Percentiles rank a stretch among this genome's conserved stretches.
These are phyloP conservation scores for Solanum hybrid DNA, from an alignment of 305 asterid species.

Conservation along the genomic window DNA sequence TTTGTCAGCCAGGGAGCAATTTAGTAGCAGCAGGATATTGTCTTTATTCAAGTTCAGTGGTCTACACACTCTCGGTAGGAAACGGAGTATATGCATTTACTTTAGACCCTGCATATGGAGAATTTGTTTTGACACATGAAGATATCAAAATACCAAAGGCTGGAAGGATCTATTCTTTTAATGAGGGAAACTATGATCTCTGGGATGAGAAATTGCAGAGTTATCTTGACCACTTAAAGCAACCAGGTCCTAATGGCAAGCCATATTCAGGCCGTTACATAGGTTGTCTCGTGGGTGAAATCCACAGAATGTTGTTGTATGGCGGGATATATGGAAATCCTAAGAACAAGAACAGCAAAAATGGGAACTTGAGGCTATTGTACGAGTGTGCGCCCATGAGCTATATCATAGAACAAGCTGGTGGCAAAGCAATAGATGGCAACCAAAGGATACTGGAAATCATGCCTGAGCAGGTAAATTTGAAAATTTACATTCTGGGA, in stretches of 20 bases:
- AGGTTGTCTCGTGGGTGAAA: slow-evolving; percentile 86
- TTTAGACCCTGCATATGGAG: slow-evolving; percentile 57
- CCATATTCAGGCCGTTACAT: slow-evolving; percentile 69
- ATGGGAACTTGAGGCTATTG: slow-evolving; percentile 59
- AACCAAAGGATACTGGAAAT: slow-evolving; percentile 52
- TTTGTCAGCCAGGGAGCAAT: slow-evolving; percentile 82
- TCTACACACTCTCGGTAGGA: slow-evolving; percentile 64
- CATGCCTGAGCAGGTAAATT: slow-evolving; percentile 51
- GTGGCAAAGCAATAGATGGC: slow-evolving; percentile 75
- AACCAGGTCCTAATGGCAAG: slow-evolving; percentile 70
- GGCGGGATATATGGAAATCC: slow-evolving; percentile 87
- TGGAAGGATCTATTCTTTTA: slow-evolving; percentile 60
- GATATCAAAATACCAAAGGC: slow-evolving; percentile 58
- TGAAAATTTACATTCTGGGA: not conserved
- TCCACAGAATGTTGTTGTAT: slow-evolving; percentile 59
- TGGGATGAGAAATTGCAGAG: slow-evolving; percentile 64
- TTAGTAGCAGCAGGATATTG: slow-evolving; percentile 76
- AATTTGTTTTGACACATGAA: slow-evolving; percentile 68
- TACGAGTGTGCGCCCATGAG: slow-evolving; percentile 95
- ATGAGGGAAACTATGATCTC: slow-evolving; percentile 75
- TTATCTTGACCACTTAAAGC: slow-evolving; percentile 58
- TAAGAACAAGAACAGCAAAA: slow-evolving; percentile 50
- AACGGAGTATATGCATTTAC: slow-evolving; percentile 58
- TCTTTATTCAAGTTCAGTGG: slow-evolving; percentile 68
- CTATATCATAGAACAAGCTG: slow-evolving; percentile 72